Base-by-base conservation (phyloP, 257 asterid species). In the Solanum ossicruentum region DNA sequence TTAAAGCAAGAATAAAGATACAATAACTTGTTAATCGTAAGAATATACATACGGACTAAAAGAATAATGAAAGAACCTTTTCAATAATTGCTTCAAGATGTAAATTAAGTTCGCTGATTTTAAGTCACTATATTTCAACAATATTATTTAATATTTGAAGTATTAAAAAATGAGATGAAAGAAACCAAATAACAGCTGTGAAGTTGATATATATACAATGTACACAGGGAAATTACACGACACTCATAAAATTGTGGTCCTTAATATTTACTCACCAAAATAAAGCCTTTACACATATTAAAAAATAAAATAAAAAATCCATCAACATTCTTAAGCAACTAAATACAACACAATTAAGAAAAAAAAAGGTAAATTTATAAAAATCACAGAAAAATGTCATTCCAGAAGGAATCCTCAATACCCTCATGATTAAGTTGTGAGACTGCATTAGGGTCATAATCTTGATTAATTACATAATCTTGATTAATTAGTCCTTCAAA, bases 341-440 rank as follows among this genome's bases (percentile, higher is more conserved):
- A 69, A 39, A 69, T 7, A 69, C n/a, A 69, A 69, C 26, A 36
- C 8, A 36, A 8, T 36, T 39, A 8, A 67, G 12, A 5, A 16
- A 16, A 66, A 61, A 66, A 61, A 2, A 63, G 5, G 65, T 20
- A 57, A 18, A 57, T 16, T 5, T 12, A 57, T 56, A 20, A 65
- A 47, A 66, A 67, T 86, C 85, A 88, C 57, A 63, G 79, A 65
- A 87, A 85, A 58, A 90, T 81, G 75, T 91, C 88, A 88, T 84
- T 88, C 93, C 92, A 93, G 88, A 89, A 86, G 58, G 92, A 91
- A 80, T 86, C 92, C 72, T 91, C 94, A 80, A 28, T 16, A 67
- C 49, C 79, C 32, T 88, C 26, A 57, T 66, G 23, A 72, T 67
- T 80, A 52, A 69, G 78, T 17, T 69, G 78, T 39, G 71, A 55